Evolutionary conservation across 1,284 basidiomycete genomes (phyloP), one percentile per base, ranked within the genome.

Genomic region (Boletus hoseneyae): DNA sequence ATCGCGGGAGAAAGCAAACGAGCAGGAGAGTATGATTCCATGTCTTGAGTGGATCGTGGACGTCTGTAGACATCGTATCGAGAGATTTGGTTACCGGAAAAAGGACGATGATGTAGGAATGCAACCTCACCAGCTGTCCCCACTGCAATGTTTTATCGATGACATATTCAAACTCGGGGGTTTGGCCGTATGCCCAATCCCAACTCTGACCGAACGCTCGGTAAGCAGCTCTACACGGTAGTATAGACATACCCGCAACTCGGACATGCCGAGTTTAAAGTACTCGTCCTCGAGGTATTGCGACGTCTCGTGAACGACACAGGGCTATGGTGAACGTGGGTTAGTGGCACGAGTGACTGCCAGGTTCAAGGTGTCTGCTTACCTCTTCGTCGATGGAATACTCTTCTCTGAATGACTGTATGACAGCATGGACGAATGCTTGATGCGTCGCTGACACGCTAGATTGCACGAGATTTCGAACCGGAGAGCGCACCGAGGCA

Each of bases 141-240:
- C 83, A 86, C 6, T 62, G 43, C 57, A 91, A 89, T 13, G 60
- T 53, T 13, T 68, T 66, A 15, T 61, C 53, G 4, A 87, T 52
- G 3, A 70, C 72, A 57, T 85, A 83, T 37, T 82, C 87, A 65
- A 99, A 98, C 64, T 96, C 90, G 46, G 96, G 96, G 0, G 95
- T 97, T 65, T 97, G 91, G 0, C 95, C 96, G 62, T 84, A 97
- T 27, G 82, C 76, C 94, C 95, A 99, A 21, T 90, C 80, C 97
- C 96, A 98, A 35, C 79, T 85, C 89, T 95, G 63, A 16, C 45
- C 23, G 2, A 46, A 48, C 21, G 10, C 3, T 46, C 39, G 51
- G 49, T 27, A 18, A 45, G 33, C 5, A 48, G 47, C 7, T 36
- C 34, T 19, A 30, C 45, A 38, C 50, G 9, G 10, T 5, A 18